Percentiles rank a stretch among this genome's conserved stretches.
phyloP scores from a whole-genome alignment of 2,329 filamentous ascomycete species.

The Bertia moriformis region DNA sequence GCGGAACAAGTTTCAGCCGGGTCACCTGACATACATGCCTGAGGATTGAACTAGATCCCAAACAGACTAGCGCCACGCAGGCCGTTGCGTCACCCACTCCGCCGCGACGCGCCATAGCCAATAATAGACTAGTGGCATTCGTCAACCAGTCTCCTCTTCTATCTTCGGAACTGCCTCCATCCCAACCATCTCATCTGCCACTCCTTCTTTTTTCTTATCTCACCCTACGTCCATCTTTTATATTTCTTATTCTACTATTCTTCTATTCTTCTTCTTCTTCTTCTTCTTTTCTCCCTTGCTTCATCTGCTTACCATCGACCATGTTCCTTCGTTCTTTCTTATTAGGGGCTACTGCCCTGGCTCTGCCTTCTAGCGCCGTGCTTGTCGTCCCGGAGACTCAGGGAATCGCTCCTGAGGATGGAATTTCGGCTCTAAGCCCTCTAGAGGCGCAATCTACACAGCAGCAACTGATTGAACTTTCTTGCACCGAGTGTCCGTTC shows the following conservation, averaged over 20 bases:
- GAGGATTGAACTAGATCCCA: too few relatives aligned
- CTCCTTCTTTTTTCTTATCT: not conserved
- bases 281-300: not conserved
- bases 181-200: not conserved
- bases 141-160: too few relatives aligned
- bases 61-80: not conserved
- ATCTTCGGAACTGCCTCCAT: too few relatives aligned
- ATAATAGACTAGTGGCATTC: too few relatives aligned
- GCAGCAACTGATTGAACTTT: conserved; percentile 13
- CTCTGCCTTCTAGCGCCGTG: conserved; percentile 18
- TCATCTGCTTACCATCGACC: conserved; percentile 4
- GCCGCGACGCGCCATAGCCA: not conserved
- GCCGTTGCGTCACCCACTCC: not conserved
- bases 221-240: not conserved
- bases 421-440: conserved; percentile 7
- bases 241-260: not conserved
- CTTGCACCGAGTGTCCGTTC: conserved; percentile 21
- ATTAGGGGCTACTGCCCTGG: conserved; percentile 9
- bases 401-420: conserved; percentile 5
- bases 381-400: conserved; percentile 17
- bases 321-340: conserved; percentile 15
- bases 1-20: too few relatives aligned
- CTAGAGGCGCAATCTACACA: conserved; percentile 11
- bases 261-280: not conserved
- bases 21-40: too few relatives aligned